Conservation (phyloP, 1,284 basidiomycete genomes). For the Stygiomarasmius scandens region DNA sequence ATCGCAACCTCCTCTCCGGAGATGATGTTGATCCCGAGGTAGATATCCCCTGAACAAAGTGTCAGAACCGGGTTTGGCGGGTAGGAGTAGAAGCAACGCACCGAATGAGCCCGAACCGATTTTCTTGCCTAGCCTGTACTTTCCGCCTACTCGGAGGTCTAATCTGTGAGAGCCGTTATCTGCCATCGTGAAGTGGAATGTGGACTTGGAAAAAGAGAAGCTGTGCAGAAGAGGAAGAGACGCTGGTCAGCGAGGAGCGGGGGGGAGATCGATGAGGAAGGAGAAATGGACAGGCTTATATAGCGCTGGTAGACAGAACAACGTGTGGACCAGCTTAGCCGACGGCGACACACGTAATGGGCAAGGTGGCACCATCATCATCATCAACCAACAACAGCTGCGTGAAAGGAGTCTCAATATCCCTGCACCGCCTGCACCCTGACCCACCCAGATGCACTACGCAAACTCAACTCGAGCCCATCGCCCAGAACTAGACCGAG, state of each 20-base stretch:
- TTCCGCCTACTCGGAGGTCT: constrained; percentile 96
- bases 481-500: too few relatives aligned
- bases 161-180: constrained; percentile 74
- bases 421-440: too few relatives aligned
- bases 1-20: not conserved
- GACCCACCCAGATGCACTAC: not conserved
- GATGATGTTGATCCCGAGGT: constrained; percentile 64
- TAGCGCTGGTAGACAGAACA: constrained; percentile 6
- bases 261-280: not conserved
- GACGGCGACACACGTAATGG: constrained; percentile 15
- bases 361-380: not conserved
- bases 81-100: constrained; percentile 40
- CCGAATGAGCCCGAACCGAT: constrained; percentile 99
- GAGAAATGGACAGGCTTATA: constrained; percentile 3
- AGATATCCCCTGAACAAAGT: constrained; percentile 79
- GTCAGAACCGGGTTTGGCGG: constrained; percentile 12
- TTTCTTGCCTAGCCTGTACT: constrained; percentile 99
- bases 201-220: constrained; percentile 6
- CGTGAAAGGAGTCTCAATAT: not conserved
- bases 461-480: too few relatives aligned
- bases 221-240: not conserved
- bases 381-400: not conserved
- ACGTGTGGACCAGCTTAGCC: constrained; percentile 9
- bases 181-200: constrained; percentile 51
- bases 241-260: not conserved